These are phyloP conservation scores for Fusarium incarnatum DNA, from an alignment of 2,329 filamentous ascomycete genomes.

Conservation along the genomic window DNA sequence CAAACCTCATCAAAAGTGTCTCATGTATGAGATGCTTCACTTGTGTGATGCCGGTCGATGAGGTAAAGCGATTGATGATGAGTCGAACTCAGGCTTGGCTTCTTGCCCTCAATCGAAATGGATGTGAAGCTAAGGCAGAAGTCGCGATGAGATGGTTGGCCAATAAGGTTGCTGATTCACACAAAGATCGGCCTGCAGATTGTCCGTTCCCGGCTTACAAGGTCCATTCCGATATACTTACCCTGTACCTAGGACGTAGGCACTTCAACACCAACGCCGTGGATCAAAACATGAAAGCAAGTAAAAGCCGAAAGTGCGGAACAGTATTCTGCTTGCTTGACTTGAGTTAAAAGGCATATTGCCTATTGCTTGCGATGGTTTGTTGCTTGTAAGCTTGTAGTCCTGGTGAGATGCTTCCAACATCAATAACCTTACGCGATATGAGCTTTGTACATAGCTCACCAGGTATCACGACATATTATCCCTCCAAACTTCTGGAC, in stretches of 20 bases:
- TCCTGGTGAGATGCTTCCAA: no score
- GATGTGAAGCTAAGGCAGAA: constrained; percentile 36
- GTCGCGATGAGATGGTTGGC: constrained; percentile 37
- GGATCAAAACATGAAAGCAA: not conserved
- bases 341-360: not conserved
- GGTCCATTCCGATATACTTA: not conserved
- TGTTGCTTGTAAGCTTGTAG: not conserved
- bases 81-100: constrained; percentile 25
- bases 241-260: constrained; percentile 20
- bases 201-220: constrained; percentile 39
- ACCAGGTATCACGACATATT: not conserved
- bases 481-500: not conserved
- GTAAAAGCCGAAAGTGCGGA: not conserved
- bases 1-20: not conserved
- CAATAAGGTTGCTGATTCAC: constrained; percentile 35
- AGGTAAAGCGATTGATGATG: constrained; percentile 18
- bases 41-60: not conserved
- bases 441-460: no score
- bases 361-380: no score
- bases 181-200: constrained; percentile 32
- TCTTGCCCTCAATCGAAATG: constrained; percentile 20
- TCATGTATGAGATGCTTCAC: constrained; percentile 2
- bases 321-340: not conserved
- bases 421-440: no score
- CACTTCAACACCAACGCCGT: not conserved